These are phyloP conservation scores for Podaxis sp. DNA, from an alignment of 768 basidiomycete species.

Conservation along the genomic window DNA sequence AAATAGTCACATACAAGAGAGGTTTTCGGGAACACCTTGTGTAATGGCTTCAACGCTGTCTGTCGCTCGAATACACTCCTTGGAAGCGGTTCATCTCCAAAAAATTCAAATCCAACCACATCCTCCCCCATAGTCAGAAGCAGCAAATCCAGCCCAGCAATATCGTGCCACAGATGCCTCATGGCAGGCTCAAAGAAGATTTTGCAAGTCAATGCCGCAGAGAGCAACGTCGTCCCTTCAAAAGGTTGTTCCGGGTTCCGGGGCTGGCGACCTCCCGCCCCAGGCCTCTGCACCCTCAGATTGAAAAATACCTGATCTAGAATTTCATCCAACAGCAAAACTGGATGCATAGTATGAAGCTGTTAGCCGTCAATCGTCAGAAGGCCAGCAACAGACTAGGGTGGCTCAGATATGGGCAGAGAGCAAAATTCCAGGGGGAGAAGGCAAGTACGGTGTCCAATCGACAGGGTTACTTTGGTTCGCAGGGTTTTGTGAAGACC, in stretches of 20 bases:
- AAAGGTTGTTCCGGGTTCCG: background rate
- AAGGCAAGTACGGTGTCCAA: background rate
- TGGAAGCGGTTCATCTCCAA: background rate
- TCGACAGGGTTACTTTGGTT: background rate
- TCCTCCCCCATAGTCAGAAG: constrained; percentile 1
- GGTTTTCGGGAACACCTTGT: background rate
- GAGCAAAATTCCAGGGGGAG: background rate
- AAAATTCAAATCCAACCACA: background rate
- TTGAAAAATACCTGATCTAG: background rate
- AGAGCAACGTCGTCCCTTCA: background rate
- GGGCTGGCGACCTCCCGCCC: background rate
- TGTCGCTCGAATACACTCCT: background rate
- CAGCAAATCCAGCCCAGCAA: background rate
- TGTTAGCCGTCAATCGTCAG: background rate
- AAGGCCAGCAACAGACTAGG: background rate
- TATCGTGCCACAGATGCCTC: constrained; percentile 1
- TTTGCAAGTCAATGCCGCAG: background rate
- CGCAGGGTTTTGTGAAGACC: background rate
- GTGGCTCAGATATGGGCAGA: background rate
- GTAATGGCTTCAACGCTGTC: background rate
- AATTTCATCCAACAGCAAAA: background rate
- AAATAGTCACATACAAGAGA: background rate
- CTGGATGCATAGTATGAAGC: background rate
- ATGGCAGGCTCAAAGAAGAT: background rate
- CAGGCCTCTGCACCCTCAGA: background rate